Evolutionary conservation across 768 basidiomycete species (phyloP), one percentile per base, ranked within the genome.

Genomic region (Boletus tomentosulus): DNA sequence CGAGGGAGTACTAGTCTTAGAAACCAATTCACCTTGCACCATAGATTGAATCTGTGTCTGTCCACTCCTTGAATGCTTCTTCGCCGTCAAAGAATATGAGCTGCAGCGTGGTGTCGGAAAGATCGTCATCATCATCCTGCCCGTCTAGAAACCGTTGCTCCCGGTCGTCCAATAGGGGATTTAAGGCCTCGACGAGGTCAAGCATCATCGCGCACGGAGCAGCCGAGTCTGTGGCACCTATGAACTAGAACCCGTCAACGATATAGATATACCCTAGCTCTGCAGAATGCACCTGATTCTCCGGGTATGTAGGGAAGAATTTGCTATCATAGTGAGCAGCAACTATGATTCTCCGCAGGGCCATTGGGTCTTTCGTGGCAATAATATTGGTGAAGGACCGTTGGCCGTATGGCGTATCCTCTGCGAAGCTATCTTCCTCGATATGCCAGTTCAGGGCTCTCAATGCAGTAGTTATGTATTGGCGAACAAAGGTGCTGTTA

Each of bases 71-170:
- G 70, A 96, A 98, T 0, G 97, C 97, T 70, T 98, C 97, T 71
- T 99, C 97, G 3, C 97, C 97, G 63, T 99, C 97, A 54, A 99
- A 96, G 67, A 98, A 96, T 10, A 99, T 78, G 9, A 98, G 74
- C 66, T 97, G 93, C 9, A 99, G 71, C 3, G 95, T 96, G 19
- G 89, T 92, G 53, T 90, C 87, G 0, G 82, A 82, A 13, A 85
- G 73, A 50, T 92, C 88, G 41, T 91, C 90, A n/a, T 85, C 84
- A 12, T 85, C 83, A 50, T 83, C 83, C 15, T 74, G 65, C 0
- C 74, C 85, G 3, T 76, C 75, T 30, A 82, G 78, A 6, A 87
- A 57, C 30, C 81, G 76, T 51, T 78, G 73, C 42, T 78, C 73
- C 24, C 87, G 79, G 12, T 76, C 73, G 33, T 87, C 78, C 16